phyloP scores from a whole-genome alignment of 176 grass and related monocot genomes.

The Musa schizocarpa region DNA sequence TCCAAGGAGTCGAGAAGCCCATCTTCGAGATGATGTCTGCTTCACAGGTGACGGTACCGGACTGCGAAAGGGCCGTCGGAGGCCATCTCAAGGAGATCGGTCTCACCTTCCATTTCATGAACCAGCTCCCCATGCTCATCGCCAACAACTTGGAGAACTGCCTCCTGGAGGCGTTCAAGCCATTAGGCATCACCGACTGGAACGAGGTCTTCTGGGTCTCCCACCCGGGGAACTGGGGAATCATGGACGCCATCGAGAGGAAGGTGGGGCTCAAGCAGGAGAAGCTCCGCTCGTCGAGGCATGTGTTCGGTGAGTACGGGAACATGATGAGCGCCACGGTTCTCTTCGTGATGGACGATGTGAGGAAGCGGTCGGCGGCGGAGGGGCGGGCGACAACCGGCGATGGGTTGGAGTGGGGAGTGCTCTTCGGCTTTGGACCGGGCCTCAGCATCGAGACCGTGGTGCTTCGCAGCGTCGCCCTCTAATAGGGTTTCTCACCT shows the following conservation, averaged over 20 bases:
- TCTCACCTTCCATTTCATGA: neutral
- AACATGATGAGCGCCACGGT: neutral
- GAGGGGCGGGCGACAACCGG: neutral
- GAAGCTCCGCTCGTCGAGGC: neutral
- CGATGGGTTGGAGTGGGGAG: neutral
- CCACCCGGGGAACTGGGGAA: neutral
- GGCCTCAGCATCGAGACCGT: neutral
- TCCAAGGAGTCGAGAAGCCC: no score
- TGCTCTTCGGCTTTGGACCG: neutral
- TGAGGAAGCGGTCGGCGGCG: neutral
- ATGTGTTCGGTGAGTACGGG: neutral
- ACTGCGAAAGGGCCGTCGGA: neutral
- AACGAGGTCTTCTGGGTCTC: constrained; percentile 1
- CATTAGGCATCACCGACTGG: constrained; percentile 1
- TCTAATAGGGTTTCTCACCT: neutral
- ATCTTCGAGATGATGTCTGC: no score
- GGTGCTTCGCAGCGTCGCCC: neutral
- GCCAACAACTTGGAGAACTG: neutral
- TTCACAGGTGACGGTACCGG: no score
- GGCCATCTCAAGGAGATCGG: neutral
- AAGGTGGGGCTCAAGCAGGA: neutral
- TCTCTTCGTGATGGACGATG: neutral
- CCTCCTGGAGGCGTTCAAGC: neutral
- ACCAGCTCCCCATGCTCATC: constrained; percentile 2
- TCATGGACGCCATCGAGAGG: constrained; percentile 2